Evolutionary conservation across 208 protist genomes (phyloP), one percentile per base, ranked within the genome.

Genomic region (Porcisia hertigi): DNA sequence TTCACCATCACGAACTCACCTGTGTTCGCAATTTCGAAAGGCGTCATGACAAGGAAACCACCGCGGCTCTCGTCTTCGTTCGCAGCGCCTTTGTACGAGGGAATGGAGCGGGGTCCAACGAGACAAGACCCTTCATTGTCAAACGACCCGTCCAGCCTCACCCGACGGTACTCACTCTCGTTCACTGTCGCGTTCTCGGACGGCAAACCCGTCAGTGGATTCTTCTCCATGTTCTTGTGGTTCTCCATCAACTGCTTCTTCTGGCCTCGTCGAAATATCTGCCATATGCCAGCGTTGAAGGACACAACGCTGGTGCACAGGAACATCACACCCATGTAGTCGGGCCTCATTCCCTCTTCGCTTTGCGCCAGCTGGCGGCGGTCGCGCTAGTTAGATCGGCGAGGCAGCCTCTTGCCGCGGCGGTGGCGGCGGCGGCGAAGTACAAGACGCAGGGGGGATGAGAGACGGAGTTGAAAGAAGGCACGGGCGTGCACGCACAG

Each of bases 251-350:
- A 78, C 79, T 89, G 88, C 72, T 75, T 76, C 77, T 97, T 97
- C 83, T 95, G 83, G 3, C 73, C 52, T 18, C 91, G 85, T 43
- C 93, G 93, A 58, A 89, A 90, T 2, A 97, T 79, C 66, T 97
- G 93, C 91, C 93, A 97, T 6, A 97, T 86, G 34, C 91, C 93
- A 34, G 88, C 91, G 78, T 97, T 97, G 79, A 97, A 96, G 65
- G 91, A 97, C 59, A 97, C 77, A 11, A 95, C 79, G 55, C 86
- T 88, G 78, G 85, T 94, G 79, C 81, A 87, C 62, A 93, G 76
- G 73, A 96, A 94, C 89, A 93, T 88, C 20, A 92, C 70, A 53
- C 85, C 88, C 90, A 96, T 94, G 82, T 94, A 94, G 70, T 96
- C 92, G 39, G 92, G 92, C 55, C 92, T 77, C 92, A 96, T 96